phyloP scores from a whole-genome alignment of 2,329 filamentous ascomycete genomes.

The Hymenoscyphus linearis region DNA sequence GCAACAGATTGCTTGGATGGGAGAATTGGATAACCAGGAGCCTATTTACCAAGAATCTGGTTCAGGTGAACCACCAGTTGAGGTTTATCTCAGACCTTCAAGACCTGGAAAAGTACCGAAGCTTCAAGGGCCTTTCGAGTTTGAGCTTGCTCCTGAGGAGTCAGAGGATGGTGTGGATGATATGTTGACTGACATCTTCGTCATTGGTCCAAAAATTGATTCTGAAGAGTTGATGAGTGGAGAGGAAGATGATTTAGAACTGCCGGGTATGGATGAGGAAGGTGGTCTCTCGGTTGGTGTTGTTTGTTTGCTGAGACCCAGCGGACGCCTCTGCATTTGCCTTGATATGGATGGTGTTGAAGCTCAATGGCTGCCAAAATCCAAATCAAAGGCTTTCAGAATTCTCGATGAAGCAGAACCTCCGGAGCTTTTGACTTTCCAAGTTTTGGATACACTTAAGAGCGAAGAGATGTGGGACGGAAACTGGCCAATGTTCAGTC shows the following conservation, averaged over 20 bases:
- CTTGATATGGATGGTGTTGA: slow-evolving; percentile 57
- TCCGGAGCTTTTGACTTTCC: slow-evolving; percentile 53
- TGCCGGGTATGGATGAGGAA: slow-evolving; percentile 51
- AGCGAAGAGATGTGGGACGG: slow-evolving; percentile 49
- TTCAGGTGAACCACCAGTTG: slow-evolving; percentile 44
- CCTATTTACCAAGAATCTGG: slow-evolving; percentile 48
- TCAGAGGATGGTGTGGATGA: slow-evolving; percentile 51
- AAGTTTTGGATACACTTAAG: slow-evolving; percentile 56
- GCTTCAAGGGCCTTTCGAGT: slow-evolving; percentile 57
- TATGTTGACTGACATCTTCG: slow-evolving; percentile 55
- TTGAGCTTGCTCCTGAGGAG: slow-evolving; percentile 44
- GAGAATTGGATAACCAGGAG: slow-evolving; percentile 59
- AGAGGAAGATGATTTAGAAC: slow-evolving; percentile 57
- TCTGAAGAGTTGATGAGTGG: slow-evolving; percentile 56
- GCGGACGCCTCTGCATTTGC: slow-evolving; percentile 56
- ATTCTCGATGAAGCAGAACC: slow-evolving; percentile 36
- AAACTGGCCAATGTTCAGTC: slow-evolving; percentile 58
- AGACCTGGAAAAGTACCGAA: slow-evolving; percentile 54
- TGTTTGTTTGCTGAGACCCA: slow-evolving; percentile 55
- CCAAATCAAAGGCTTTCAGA: slow-evolving; percentile 42
- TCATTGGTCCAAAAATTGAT: slow-evolving; percentile 58
- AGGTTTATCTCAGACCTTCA: slow-evolving; percentile 52
- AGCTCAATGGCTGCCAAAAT: slow-evolving; percentile 59
- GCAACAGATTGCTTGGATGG: slow-evolving; percentile 64
- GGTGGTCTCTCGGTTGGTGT: slow-evolving; percentile 52